Evolutionary conservation across 1,284 basidiomycete species (phyloP).

Genomic region (Ganoderma boninense): DNA sequence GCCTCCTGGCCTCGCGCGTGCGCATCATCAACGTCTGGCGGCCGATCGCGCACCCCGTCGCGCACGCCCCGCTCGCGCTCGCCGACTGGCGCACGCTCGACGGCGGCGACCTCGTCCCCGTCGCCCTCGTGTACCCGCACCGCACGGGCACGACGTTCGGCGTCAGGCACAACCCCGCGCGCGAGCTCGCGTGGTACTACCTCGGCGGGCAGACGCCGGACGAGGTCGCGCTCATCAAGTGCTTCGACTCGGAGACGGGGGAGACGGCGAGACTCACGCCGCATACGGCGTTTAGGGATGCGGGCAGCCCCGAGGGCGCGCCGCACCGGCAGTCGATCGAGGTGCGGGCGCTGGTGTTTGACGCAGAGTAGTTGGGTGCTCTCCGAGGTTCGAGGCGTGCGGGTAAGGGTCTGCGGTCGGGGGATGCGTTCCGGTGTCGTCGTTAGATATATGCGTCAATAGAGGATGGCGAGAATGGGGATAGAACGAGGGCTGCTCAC

Average conservation of each 20-base stretch:
- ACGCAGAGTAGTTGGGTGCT: conserved; percentile 31
- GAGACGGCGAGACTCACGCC: conserved; percentile 53
- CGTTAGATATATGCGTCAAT: too few relatives aligned
- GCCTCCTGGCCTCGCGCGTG: conserved; percentile 57
- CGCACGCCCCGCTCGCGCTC: conserved; percentile 57
- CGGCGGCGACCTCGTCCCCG: conserved; percentile 41
- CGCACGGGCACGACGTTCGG: conserved; percentile 48
- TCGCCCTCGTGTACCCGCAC: conserved; percentile 44
- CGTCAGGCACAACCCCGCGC: conserved; percentile 45
- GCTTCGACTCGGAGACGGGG: conserved; percentile 48
- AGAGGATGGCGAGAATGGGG: too few relatives aligned
- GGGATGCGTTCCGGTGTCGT: too few relatives aligned
- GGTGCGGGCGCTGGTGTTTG: conserved; percentile 51
- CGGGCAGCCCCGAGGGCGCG: conserved; percentile 47
- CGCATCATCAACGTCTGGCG: conserved; percentile 67
- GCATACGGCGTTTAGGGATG: conserved; percentile 55
- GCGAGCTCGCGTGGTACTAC: conserved; percentile 55
- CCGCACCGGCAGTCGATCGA: conserved; percentile 54
- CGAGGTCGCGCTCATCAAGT: conserved; percentile 58
- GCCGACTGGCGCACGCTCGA: conserved; percentile 51
- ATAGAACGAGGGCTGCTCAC: too few relatives aligned
- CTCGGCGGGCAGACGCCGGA: conserved; percentile 54
- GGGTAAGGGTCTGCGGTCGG: too few relatives aligned
- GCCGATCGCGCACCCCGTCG: conserved; percentile 54
- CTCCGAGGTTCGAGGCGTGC: too few relatives aligned